Percentiles rank a stretch among this genome's conserved stretches.
These are phyloP conservation scores for Tuber indicum DNA, from an alignment of 495 filamentous ascomycete species.

Conservation along the genomic window DNA sequence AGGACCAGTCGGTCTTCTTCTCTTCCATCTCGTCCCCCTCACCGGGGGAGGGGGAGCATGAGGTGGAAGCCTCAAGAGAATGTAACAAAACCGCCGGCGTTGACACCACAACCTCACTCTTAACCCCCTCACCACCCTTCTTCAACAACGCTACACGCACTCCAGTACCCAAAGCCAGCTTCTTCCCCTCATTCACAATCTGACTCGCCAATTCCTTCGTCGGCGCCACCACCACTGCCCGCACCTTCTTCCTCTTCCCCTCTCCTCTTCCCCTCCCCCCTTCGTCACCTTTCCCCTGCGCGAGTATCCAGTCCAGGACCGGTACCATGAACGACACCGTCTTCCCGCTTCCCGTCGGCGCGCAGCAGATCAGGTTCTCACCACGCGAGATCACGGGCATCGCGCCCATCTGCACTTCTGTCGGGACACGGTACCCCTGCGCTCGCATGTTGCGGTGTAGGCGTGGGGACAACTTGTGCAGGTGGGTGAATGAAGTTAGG, in stretches of 20 bases:
- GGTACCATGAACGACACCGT: slow-evolving; percentile 88
- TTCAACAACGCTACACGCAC: slow-evolving; percentile 76
- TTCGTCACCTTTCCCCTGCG: slow-evolving; percentile 41
- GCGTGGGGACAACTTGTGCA: slow-evolving; percentile 61
- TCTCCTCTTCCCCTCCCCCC: slow-evolving; percentile 14
- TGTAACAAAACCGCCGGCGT: slow-evolving; percentile 76
- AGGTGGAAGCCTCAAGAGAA: slow-evolving; percentile 54
- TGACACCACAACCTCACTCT: slow-evolving; percentile 78
- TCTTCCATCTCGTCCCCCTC: background rate
- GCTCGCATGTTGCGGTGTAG: slow-evolving; percentile 70
- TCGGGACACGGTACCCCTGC: slow-evolving; percentile 80
- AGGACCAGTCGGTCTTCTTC: background rate
- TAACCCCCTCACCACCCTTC: slow-evolving; percentile 56
- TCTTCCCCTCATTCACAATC: slow-evolving; percentile 86
- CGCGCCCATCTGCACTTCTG: slow-evolving; percentile 84
- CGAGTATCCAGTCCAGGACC: slow-evolving; percentile 65
- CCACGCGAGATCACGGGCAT: slow-evolving; percentile 59
- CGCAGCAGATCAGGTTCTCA: slow-evolving; percentile 68
- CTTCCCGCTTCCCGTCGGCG: slow-evolving; percentile 97
- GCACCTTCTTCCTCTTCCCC: slow-evolving; percentile 49
- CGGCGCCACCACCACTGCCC: slow-evolving; percentile 74
- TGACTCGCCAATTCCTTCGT: slow-evolving; percentile 88
- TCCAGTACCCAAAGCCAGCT: slow-evolving; percentile 68
- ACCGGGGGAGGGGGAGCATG: slow-evolving; percentile 51
- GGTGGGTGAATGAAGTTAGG: slow-evolving; percentile 59